A percentile compares a stretch with the other conserved stretches of the same genome.
Evolutionary conservation across 805 yeast species (phyloP).

Genomic region (Zygoascus biomembranicola): DNA sequence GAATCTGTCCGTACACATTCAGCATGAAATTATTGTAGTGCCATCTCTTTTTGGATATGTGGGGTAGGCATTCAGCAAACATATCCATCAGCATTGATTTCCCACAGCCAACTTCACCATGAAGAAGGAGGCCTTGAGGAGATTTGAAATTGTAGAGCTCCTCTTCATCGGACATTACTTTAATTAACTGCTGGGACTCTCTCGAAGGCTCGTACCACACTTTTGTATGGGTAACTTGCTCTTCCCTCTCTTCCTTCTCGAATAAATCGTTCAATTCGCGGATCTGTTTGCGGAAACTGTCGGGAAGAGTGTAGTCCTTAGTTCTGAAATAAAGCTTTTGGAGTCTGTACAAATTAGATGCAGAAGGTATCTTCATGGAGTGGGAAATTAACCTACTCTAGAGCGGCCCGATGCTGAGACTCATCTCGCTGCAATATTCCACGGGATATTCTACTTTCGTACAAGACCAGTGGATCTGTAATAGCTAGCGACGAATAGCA

Average conservation of each 20-base stretch:
- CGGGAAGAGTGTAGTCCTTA: slow-evolving; percentile 51
- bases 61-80: slow-evolving; percentile 58
- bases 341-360: slow-evolving; percentile 21
- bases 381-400: slow-evolving; percentile 27
- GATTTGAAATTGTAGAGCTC: slow-evolving; percentile 45
- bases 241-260: slow-evolving; percentile 29
- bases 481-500: slow-evolving; percentile 29
- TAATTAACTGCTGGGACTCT: slow-evolving; percentile 34
- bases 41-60: slow-evolving; percentile 56
- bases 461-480: slow-evolving; percentile 57
- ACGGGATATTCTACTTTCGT: slow-evolving; percentile 42
- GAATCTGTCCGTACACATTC: slow-evolving; percentile 59
- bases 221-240: slow-evolving; percentile 7
- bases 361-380: neutral
- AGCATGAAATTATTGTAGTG: slow-evolving; percentile 64
- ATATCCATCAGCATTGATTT: slow-evolving; percentile 68
- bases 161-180: slow-evolving; percentile 51
- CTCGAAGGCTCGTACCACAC: slow-evolving; percentile 17
- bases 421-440: slow-evolving; percentile 50
- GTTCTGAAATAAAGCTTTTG: slow-evolving; percentile 53
- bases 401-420: slow-evolving; percentile 53
- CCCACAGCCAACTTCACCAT: slow-evolving; percentile 50
- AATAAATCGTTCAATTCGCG: slow-evolving; percentile 26
- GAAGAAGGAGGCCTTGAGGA: slow-evolving; percentile 58
- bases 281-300: slow-evolving; percentile 37